Base-by-base conservation (phyloP, 75 land plant genomes). In the Ceratopteris richardii region DNA sequence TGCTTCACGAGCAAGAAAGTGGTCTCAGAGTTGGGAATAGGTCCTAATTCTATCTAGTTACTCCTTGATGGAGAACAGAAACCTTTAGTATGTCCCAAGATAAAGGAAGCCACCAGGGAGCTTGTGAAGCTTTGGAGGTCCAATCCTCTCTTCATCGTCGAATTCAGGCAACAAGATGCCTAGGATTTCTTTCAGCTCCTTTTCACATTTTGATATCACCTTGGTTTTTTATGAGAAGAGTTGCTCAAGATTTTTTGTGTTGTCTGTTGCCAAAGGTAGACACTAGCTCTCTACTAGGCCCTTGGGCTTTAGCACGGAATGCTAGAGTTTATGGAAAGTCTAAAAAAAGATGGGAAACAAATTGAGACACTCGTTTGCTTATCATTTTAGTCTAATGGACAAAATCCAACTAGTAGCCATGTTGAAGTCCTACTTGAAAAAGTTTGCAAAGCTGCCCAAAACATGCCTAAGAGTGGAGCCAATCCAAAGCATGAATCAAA, bases 151-250 rank as follows among this genome's bases (percentile, higher is more conserved):
- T 14, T 46, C 50, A 46, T 46, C 50, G 4, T 46, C 50, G 18
- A 72, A 66, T 61, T 68, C 57, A 39, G 70, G 65, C 47, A 71
- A 64, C 70, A 64, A 70, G 18, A 92, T 70, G 97, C 83, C 18
- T 89, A 92, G 69, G 97, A 89, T 43, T 88, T 85, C 56, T 63
- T 92, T 43, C 94, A 92, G 63, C 89, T 92, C 36, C 55, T 92
- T 65, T 84, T 77, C 6, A 88, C 89, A 24, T 92, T 88, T n/a
- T 73, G 81, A 66, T 19, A 76, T 92, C 61, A 72, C 82, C 26
- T 77, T 86, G 29, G 86, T 84, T 50, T 92, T 85, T 66, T 65
- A 88, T 60, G 63, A 80, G 31, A 94, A 88, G 86, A 82, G 31
- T 61, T 88, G 21, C 82, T 84, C 69, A 84, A 83, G 62, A 77